Percentiles rank a stretch among this genome's conserved stretches.
phyloP scores from a whole-genome alignment of 148 eudicot species.

The Heliosperma pusillum region DNA sequence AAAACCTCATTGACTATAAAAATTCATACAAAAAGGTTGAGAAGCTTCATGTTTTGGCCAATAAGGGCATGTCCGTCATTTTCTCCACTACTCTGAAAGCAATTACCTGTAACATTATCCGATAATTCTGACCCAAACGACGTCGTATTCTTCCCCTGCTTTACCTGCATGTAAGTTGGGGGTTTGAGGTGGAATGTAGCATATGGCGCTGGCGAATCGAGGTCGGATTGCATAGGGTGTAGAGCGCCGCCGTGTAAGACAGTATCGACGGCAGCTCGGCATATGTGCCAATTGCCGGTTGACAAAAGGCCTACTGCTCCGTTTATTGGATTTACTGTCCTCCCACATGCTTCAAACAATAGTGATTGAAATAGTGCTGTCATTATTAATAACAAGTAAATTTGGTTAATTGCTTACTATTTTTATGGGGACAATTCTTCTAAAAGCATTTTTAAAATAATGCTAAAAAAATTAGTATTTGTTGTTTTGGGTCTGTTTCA shows the following conservation, averaged over 20 bases:
- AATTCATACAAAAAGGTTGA: slow-evolving; percentile 47
- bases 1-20: not conserved
- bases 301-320: slow-evolving; percentile 56
- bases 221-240: slow-evolving; percentile 25
- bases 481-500: too few species aligned
- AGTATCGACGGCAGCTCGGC: slow-evolving; percentile 49
- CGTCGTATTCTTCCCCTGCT: slow-evolving; percentile 21
- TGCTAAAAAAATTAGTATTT: too few species aligned
- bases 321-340: slow-evolving; percentile 59
- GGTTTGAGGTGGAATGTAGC: too few species aligned
- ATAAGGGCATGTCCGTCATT: slow-evolving; percentile 24
- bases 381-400: not conserved
- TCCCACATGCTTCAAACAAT: slow-evolving; percentile 64
- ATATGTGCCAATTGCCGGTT: slow-evolving; percentile 54
- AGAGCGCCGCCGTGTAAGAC: slow-evolving; percentile 47
- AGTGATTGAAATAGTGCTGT: slow-evolving; percentile 55
- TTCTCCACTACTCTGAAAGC: slow-evolving; percentile 21
- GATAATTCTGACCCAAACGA: slow-evolving; percentile 35
- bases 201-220: not conserved
- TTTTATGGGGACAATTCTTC: too few species aligned
- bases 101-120: slow-evolving; percentile 11
- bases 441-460: too few species aligned
- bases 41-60: slow-evolving; percentile 46
- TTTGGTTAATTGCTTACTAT: too few species aligned
- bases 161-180: not conserved